phyloP scores from a whole-genome alignment of 805 yeast genomes.

The Saccharomycopsis guyanensis region DNA sequence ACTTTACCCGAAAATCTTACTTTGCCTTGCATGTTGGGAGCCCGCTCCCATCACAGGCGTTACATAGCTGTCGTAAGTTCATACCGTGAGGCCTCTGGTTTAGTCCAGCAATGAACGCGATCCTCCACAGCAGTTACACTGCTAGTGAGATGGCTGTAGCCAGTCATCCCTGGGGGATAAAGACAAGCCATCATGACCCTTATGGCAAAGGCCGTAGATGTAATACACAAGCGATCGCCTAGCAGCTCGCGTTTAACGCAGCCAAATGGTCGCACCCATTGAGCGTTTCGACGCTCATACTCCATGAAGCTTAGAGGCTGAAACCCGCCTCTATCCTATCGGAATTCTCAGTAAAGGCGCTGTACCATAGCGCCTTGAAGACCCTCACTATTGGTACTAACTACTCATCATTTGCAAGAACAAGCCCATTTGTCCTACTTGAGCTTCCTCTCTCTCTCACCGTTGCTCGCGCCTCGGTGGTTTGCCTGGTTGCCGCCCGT shows the following conservation, averaged over 20 bases:
- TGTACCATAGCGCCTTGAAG: no score
- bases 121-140: no score
- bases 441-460: no score
- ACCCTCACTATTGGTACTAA: no score
- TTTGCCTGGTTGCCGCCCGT: no score
- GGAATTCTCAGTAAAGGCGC: conserved; percentile 24
- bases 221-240: conserved; percentile 21
- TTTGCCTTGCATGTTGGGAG: conserved; percentile 15
- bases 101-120: conserved; percentile 21
- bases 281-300: no score
- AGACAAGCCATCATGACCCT: conserved; percentile 23
- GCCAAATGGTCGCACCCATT: no score
- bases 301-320: no score
- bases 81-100: conserved; percentile 21
- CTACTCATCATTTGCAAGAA: conserved; percentile 23
- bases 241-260: no score
- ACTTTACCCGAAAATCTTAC: conserved; percentile 23
- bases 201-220: conserved; percentile 23
- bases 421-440: no score
- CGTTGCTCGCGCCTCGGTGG: no score
- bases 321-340: conserved; percentile 20
- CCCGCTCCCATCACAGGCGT: conserved; percentile 20
- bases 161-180: conserved; percentile 21
- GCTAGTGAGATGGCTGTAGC: no score
- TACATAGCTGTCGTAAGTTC: conserved; percentile 23